Evolutionary conservation across 225 moss, liverwort and hornwort species (phyloP).

Genomic region (Polytrichum formosum): DNA sequence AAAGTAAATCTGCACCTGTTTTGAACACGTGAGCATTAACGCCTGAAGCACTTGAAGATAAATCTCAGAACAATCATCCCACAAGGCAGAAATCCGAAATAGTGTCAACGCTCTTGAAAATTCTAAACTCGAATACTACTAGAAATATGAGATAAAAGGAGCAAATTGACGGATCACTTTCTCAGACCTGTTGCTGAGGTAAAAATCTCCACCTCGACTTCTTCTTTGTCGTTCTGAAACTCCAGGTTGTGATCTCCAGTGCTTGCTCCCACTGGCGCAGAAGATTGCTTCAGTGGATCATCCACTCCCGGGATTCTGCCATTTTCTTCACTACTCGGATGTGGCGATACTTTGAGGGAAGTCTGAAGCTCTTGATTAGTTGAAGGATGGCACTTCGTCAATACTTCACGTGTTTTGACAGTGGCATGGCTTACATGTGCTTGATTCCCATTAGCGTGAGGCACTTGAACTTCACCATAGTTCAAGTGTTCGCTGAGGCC

Average conservation of each 20-base stretch:
- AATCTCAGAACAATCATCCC: too few relatives aligned
- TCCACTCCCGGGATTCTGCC: conserved; percentile 9
- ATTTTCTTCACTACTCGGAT: too few relatives aligned
- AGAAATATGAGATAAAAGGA: not conserved
- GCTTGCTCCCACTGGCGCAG: conserved; percentile 20
- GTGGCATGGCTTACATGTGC: conserved; percentile 15
- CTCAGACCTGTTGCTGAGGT: conserved; percentile 27
- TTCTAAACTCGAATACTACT: too few relatives aligned
- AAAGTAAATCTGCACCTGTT: not conserved
- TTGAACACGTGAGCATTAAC: too few relatives aligned
- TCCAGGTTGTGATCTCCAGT: conserved; percentile 13
- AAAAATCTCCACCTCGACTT: conserved; percentile 7
- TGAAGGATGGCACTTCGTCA: not conserved
- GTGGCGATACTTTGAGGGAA: not conserved
- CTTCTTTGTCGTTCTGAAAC: conserved; percentile 13
- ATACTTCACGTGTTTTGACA: conserved; percentile 1
- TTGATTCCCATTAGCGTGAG: not conserved
- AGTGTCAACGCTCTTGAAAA: too few relatives aligned
- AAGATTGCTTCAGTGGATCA: conserved; percentile 13
- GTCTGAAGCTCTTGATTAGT: conserved; percentile 6
- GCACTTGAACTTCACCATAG: conserved; percentile 4
- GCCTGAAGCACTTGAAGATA: too few relatives aligned
- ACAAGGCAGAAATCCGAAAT: too few relatives aligned
- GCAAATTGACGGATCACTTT: not conserved
- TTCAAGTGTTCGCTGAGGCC: conserved; percentile 8